Evolutionary conservation across 768 basidiomycete species (phyloP).

Genomic region (Tephrocybe sp.): DNA sequence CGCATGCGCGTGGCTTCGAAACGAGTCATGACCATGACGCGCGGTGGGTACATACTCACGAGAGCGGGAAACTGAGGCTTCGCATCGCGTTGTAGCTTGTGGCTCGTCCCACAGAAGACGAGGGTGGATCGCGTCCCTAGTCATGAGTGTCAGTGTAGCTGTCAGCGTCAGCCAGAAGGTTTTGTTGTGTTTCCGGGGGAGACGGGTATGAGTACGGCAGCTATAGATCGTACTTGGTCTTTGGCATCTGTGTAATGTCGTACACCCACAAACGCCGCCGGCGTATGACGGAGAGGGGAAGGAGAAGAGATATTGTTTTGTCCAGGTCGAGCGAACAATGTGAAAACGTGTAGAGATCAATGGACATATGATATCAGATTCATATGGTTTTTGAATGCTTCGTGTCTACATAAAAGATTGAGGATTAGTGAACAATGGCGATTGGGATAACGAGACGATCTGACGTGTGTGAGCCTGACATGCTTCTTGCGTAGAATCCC

Average conservation of each 20-base stretch:
- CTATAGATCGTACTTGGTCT: background rate
- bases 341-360: constrained; percentile 8
- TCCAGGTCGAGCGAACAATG: constrained; percentile 23
- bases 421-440: too few species aligned
- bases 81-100: background rate
- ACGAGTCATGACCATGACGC: constrained; percentile 19
- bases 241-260: background rate
- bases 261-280: constrained; percentile 7
- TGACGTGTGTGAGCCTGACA: too few species aligned
- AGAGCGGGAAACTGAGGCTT: constrained; percentile 13
- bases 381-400: constrained; percentile 3
- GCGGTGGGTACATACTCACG: constrained; percentile 22
- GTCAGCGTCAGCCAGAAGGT: background rate
- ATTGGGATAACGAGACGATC: too few species aligned
- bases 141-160: background rate
- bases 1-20: constrained; percentile 1
- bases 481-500: too few species aligned
- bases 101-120: background rate
- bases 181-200: background rate
- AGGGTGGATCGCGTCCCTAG: constrained; percentile 5
- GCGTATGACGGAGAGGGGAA: background rate
- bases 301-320: background rate
- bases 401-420: too few species aligned
- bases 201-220: background rate
- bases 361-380: background rate